Conservation (phyloP, 495 filamentous ascomycete genomes). For the Lineolata rhizophorae region DNA sequence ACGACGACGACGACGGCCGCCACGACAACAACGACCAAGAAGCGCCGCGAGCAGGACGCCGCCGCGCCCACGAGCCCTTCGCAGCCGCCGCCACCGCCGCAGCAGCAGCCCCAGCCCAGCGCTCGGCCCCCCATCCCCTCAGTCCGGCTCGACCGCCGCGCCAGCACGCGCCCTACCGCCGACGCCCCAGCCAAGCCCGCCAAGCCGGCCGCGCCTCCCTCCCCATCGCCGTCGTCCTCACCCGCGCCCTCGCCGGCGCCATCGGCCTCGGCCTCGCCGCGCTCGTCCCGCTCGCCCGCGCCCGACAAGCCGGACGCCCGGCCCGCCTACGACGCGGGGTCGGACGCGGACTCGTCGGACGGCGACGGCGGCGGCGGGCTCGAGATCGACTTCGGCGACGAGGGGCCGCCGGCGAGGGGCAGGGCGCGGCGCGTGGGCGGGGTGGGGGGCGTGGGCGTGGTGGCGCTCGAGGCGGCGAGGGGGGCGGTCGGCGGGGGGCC, state of each 20-base stretch:
- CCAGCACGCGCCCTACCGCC: conserved; percentile 7
- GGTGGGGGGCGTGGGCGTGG: conserved; percentile 2
- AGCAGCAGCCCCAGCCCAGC: not conserved
- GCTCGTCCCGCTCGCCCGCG: conserved; percentile 4
- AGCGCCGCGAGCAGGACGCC: not conserved
- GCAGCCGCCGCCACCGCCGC: not conserved
- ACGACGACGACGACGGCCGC: too few species aligned
- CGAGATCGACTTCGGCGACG: conserved; percentile 1
- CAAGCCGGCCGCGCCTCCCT: not conserved
- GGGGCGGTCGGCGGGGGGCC: conserved; percentile 6
- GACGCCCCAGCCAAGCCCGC: too few species aligned
- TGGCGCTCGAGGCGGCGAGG: conserved; percentile 1
- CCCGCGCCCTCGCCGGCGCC: conserved; percentile 3
- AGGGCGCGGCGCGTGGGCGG: too few species aligned
- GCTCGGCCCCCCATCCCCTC: conserved; percentile 4
- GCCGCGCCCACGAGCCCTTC: conserved; percentile 1
- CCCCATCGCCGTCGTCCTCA: not conserved
- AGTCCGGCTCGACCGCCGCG: conserved; percentile 12
- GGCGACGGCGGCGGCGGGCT: not conserved
- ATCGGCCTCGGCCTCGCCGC: conserved; percentile 7
- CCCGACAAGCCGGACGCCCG: too few species aligned
- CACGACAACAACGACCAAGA: too few species aligned
- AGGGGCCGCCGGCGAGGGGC: not conserved
- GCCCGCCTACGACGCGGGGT: not conserved
- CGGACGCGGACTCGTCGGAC: not conserved